phyloP scores from a whole-genome alignment of 352 stramenopile genomes.

The Pythium graminicola region DNA sequence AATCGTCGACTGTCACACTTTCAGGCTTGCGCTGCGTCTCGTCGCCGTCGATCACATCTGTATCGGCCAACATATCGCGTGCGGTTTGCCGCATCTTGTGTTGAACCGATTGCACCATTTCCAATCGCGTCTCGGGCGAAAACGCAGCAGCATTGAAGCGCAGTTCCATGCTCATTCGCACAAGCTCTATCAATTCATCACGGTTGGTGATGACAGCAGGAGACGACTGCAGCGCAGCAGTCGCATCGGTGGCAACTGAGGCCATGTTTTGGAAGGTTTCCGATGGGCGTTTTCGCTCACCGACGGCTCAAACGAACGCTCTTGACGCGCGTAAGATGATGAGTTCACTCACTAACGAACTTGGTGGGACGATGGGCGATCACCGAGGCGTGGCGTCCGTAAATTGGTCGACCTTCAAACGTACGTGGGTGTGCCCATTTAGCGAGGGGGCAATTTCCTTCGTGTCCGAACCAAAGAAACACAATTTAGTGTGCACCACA shows the following conservation, averaged over 20 bases:
- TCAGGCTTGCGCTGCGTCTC: background rate
- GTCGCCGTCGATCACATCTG: background rate
- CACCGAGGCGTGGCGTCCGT: background rate
- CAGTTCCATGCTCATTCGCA: conserved; percentile 21
- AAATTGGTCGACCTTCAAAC: background rate
- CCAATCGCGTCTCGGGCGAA: background rate
- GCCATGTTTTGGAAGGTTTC: background rate
- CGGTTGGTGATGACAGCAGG: background rate
- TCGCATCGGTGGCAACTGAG: background rate
- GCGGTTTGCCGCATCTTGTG: conserved; percentile 10
- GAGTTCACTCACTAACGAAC: background rate
- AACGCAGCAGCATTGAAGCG: conserved; percentile 12
- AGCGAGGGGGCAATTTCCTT: conserved; percentile 2
- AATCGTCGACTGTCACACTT: conserved; percentile 4
- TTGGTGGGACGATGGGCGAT: background rate
- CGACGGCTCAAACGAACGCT: background rate
- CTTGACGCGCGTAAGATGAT: background rate
- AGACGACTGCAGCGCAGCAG: background rate
- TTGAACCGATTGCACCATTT: conserved; percentile 15
- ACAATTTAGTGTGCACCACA: conserved; percentile 5
- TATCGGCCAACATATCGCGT: conserved; percentile 12
- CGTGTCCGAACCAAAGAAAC: background rate
- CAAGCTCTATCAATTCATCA: conserved; percentile 12
- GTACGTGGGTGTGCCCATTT: conserved; percentile 4
- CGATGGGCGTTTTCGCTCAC: background rate